phyloP scores from a whole-genome alignment of 2,329 filamentous ascomycete genomes.

The Rhinocladiella mackenziei region DNA sequence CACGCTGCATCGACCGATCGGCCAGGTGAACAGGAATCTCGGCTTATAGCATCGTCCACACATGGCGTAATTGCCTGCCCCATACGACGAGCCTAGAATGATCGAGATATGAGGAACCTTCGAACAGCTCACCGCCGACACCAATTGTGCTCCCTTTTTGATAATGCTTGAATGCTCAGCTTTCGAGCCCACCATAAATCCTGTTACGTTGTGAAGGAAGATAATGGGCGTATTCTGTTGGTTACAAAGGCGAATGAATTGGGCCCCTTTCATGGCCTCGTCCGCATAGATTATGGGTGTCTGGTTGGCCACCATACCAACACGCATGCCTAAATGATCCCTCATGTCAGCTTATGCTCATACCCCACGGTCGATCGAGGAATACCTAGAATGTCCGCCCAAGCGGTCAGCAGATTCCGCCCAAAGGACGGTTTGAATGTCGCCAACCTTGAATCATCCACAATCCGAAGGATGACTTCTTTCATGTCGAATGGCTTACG shows the following conservation, averaged over 20 bases:
- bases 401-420: slow-evolving; percentile 37
- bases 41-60: slow-evolving; percentile 43
- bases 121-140: slow-evolving; percentile 44
- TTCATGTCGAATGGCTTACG: slow-evolving; percentile 39
- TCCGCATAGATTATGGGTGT: slow-evolving; percentile 40
- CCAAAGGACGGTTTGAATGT: slow-evolving; percentile 44
- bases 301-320: slow-evolving; percentile 44
- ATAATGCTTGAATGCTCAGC: slow-evolving; percentile 45
- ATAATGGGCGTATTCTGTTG: slow-evolving; percentile 43
- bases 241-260: slow-evolving; percentile 46
- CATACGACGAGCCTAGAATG: slow-evolving; percentile 45
- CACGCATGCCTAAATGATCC: slow-evolving; percentile 31
- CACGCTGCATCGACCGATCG: slow-evolving; percentile 39
- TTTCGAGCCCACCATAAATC: slow-evolving; percentile 48
- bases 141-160: slow-evolving; percentile 44
- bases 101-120: slow-evolving; percentile 45
- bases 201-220: slow-evolving; percentile 48
- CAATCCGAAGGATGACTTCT: slow-evolving; percentile 41
- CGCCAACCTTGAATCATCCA: slow-evolving; percentile 41
- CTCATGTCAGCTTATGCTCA: background rate
- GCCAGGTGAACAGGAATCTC: slow-evolving; percentile 44
- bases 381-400: slow-evolving; percentile 40
- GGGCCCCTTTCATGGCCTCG: slow-evolving; percentile 42
- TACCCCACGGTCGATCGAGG: background rate
- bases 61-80: slow-evolving; percentile 48